phyloP scores from a whole-genome alignment of 139 green algal species.

The Bryopsis sp. region DNA sequence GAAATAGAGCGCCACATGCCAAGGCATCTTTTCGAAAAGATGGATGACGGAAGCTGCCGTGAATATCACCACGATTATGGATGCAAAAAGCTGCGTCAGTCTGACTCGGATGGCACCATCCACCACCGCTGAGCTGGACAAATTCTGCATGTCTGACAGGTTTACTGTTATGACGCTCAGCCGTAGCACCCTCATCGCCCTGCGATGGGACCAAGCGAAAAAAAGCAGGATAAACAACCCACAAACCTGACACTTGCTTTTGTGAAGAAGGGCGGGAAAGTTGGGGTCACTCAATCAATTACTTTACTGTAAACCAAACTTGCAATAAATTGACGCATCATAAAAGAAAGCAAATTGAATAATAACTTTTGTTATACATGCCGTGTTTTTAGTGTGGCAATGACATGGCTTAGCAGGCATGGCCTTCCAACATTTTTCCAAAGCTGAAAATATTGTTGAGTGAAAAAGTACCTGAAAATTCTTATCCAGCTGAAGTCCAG shows the following conservation, averaged over 20 bases:
- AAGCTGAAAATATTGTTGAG: too few relatives aligned
- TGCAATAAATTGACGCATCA: too few relatives aligned
- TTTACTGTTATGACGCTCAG: constrained; percentile 54
- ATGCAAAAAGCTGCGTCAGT: constrained; percentile 55
- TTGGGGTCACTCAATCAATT: neutral
- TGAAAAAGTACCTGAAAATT: constrained; percentile 1
- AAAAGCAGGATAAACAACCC: neutral
- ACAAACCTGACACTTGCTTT: neutral
- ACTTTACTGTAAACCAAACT: neutral
- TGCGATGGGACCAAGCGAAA: constrained; percentile 5
- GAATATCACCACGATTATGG: constrained; percentile 56
- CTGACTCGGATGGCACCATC: constrained; percentile 48
- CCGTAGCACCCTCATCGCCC: constrained; percentile 58
- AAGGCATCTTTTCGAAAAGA: constrained; percentile 58
- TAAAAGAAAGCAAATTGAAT: too few relatives aligned
- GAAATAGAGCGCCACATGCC: constrained; percentile 73
- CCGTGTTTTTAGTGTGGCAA: too few relatives aligned
- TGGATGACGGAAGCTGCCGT: constrained; percentile 32
- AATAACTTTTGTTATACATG: too few relatives aligned
- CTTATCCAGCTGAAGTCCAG: neutral
- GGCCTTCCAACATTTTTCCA: too few relatives aligned
- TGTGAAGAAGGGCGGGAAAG: neutral
- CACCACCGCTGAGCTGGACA: constrained; percentile 42
- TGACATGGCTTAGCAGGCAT: too few relatives aligned
- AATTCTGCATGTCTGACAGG: constrained; percentile 45